These are phyloP conservation scores for Claviceps humidiphila DNA, from an alignment of 2,329 filamentous ascomycete genomes.

Conservation along the genomic window DNA sequence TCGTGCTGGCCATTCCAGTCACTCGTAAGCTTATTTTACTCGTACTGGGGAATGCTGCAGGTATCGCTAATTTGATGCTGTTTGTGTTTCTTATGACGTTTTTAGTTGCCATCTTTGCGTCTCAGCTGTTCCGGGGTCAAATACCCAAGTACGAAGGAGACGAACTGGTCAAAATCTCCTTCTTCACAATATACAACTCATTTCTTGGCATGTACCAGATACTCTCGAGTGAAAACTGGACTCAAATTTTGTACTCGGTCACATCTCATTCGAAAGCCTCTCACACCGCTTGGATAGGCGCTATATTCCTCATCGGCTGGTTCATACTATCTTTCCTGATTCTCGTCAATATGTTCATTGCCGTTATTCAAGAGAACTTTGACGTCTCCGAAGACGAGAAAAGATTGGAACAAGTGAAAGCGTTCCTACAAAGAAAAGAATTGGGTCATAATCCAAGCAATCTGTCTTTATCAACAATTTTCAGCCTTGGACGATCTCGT, in stretches of 20 bases:
- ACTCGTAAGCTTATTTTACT: conserved; percentile 76
- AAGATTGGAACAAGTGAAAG: conserved; percentile 87
- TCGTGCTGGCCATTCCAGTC: conserved; percentile 79
- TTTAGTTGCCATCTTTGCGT: conserved; percentile 81
- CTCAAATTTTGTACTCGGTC: conserved; percentile 68
- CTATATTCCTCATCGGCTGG: conserved; percentile 85
- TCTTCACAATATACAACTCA: conserved; percentile 84
- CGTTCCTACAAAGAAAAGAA: conserved; percentile 85
- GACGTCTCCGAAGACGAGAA: conserved; percentile 98
- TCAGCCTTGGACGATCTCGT: conserved; percentile 46
- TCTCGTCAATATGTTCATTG: conserved; percentile 99
- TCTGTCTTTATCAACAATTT: conserved; percentile 60
- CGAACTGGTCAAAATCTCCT: conserved; percentile 56
- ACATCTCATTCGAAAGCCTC: conserved; percentile 52
- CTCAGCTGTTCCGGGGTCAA: conserved; percentile 83
- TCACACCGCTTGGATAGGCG: conserved; percentile 82
- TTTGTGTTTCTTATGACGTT: conserved; percentile 97
- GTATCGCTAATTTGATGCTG: conserved; percentile 86
- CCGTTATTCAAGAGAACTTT: conserved; percentile 98
- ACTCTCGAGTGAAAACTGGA: conserved; percentile 95
- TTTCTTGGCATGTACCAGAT: conserved; percentile 98
- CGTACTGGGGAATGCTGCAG: conserved; percentile 80
- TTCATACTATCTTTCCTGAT: conserved; percentile 94
- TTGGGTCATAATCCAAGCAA: conserved; percentile 60
- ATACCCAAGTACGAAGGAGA: conserved; percentile 52